Conservation (phyloP, 805 yeast genomes). For the Zygosaccharomyces pseudorouxii region DNA sequence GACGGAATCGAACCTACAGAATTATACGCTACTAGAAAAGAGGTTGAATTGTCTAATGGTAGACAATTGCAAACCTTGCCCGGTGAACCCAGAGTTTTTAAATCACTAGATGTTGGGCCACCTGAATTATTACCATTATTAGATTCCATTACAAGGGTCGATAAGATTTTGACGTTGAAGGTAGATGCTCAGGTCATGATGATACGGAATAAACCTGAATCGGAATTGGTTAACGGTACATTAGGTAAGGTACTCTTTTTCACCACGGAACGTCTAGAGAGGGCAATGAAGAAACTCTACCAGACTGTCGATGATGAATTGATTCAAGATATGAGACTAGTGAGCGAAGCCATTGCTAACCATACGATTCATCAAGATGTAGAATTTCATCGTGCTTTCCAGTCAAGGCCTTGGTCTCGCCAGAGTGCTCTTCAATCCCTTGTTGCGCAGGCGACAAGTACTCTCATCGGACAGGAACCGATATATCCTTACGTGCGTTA, state of each 20-base stretch:
- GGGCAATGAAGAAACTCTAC: conserved; percentile 24
- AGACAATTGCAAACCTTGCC: conserved; percentile 45
- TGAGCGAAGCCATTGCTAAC: conserved; percentile 32
- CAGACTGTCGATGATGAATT: conserved; percentile 26
- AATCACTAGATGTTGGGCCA: conserved; percentile 42
- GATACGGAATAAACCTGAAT: conserved; percentile 71
- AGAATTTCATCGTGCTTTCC: conserved; percentile 28
- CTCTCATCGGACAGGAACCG: conserved; percentile 14
- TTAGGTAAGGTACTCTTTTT: conserved; percentile 63
- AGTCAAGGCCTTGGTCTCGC: conserved; percentile 19
- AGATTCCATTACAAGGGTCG: conserved; percentile 66
- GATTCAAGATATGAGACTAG: conserved; percentile 32
- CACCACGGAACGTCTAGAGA: conserved; percentile 27
- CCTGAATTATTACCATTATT: conserved; percentile 36
- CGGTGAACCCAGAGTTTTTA: conserved; percentile 44
- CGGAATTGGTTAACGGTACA: conserved; percentile 79
- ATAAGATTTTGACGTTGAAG: conserved; percentile 56
- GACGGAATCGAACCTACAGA: conserved; percentile 90
- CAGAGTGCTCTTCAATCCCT: conserved; percentile 15
- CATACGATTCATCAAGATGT: conserved; percentile 20
- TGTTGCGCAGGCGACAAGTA: conserved; percentile 20
- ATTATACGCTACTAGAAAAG: conserved; percentile 76
- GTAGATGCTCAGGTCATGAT: conserved; percentile 94
- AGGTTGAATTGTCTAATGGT: conserved; percentile 74
- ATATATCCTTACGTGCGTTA: conserved; percentile 36